Conservation (phyloP, 1,139 yeast species). For the Casaregolazyma suthepensis region DNA sequence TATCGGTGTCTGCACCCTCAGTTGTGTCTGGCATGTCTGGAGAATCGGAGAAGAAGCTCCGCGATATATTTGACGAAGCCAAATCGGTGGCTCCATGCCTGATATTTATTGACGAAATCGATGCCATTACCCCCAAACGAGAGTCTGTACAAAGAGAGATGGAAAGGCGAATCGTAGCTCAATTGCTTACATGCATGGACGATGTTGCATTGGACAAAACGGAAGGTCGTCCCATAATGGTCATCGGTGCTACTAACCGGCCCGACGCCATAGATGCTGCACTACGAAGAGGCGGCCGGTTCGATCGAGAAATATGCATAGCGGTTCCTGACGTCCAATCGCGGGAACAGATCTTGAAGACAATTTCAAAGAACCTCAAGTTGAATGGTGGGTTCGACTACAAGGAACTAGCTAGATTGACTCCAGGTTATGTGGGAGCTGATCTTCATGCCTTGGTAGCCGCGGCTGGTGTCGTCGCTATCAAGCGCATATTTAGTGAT, state of each 20-base stretch:
- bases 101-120: conserved; percentile 91
- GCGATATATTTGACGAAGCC: conserved; percentile 94
- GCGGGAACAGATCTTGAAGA: conserved; percentile 64
- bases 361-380: conserved; percentile 58
- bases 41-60: conserved; percentile 86
- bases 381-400: conserved; percentile 67
- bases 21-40: conserved; percentile 99
- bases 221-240: conserved; percentile 87
- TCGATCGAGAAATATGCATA: conserved; percentile 88
- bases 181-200: conserved; percentile 87
- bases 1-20: conserved; percentile 89
- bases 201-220: conserved; percentile 84
- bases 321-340: conserved; percentile 89
- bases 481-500: conserved; percentile 69
- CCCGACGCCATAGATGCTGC: conserved; percentile 98
- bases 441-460: conserved; percentile 90
- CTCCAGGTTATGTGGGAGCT: conserved; percentile 98
- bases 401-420: conserved; percentile 71
- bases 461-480: conserved; percentile 94
- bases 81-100: conserved; percentile 84
- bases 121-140: conserved; percentile 96
- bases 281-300: conserved; percentile 91
- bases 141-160: conserved; percentile 98
- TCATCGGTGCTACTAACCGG: conserved; percentile 94
- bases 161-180: conserved; percentile 97